Percentiles rank a stretch among this genome's conserved stretches.
These are phyloP conservation scores for Gomphus bonarii DNA, from an alignment of 1,284 basidiomycete species.

Conservation along the genomic window DNA sequence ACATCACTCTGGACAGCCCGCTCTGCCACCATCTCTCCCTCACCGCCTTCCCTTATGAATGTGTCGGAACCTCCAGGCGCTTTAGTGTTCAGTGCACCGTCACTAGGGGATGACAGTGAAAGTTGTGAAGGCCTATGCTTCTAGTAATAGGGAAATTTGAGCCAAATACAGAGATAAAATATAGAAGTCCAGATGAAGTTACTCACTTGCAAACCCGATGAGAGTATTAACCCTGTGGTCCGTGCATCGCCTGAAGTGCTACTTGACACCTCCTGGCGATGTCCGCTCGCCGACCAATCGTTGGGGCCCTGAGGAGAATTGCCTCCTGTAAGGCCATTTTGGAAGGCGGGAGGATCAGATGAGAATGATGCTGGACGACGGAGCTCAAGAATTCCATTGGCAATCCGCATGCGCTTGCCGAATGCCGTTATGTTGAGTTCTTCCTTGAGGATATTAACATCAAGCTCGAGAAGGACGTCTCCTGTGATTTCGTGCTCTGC, in stretches of 20 bases:
- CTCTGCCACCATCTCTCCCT: slow-evolving; percentile 31
- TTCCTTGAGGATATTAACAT: slow-evolving; percentile 83
- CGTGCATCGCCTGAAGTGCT: not conserved
- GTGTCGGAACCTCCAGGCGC: slow-evolving; percentile 23
- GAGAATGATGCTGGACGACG: slow-evolving; percentile 54
- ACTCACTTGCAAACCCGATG: not conserved
- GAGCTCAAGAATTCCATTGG: slow-evolving; percentile 90
- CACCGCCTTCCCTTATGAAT: slow-evolving; percentile 21
- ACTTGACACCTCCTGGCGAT: not conserved
- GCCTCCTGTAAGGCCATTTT: slow-evolving; percentile 12
- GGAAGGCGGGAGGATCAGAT: slow-evolving; percentile 22
- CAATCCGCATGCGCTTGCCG: slow-evolving; percentile 89
- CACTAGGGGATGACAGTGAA: slow-evolving; percentile 44
- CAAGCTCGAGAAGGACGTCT: slow-evolving; percentile 91
- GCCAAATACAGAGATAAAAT: not conserved
- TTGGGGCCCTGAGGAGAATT: not conserved
- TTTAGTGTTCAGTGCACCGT: slow-evolving; percentile 35
- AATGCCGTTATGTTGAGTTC: slow-evolving; percentile 94
- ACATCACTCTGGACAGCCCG: slow-evolving; percentile 60
- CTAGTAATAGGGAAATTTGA: slow-evolving; percentile 12
- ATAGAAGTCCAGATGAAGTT: not conserved
- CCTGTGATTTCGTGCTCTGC: slow-evolving; percentile 96
- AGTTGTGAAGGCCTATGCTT: slow-evolving; percentile 35
- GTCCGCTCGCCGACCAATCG: slow-evolving; percentile 6
- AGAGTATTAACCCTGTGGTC: not conserved